Base-by-base conservation (phyloP, 2,329 filamentous ascomycete species). In the Alternaria ventricosa region DNA sequence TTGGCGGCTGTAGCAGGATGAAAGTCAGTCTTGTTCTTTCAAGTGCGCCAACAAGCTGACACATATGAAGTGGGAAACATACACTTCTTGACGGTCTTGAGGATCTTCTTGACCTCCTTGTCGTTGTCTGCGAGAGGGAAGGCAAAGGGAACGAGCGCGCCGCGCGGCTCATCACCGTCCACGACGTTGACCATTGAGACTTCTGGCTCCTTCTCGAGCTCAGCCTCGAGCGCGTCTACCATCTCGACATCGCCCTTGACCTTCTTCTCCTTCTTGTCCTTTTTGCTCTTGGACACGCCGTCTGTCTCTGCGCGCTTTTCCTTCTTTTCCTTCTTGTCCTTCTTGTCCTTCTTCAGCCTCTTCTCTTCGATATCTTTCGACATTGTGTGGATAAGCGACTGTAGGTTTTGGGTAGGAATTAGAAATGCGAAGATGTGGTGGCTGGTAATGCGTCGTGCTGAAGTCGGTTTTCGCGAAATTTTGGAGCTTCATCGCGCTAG, bases 71-170 rank as follows among this genome's bases (percentile, higher is more conserved):
- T 10, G 6, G 8, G 3, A 27, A 33, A 79, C 80, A 27, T 78
- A 85, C 87, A 87, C 77, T 89, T 88, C 82, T 88, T 87, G 43
- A 90, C 85, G 13, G 84, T 84, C 81, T 90, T 90, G 57, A 91
- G 82, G 53, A 92, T 87, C 77, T 89, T 88, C 82, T 89, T 88
- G 64, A 86, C 82, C 63, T 83, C 87, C 86, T 96, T 96, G 67
- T 93, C 59, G 49, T 79, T 92, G 68, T 94, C 90, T 27, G 91
- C 91, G 64, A 96, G 84, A 33, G 93, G 92, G 72, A 91, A 86
- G 61, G 94, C 93, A 78, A 97, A 96, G 28, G 94, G 92, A 59
- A 96, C 92, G 51, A 96, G 84, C 62, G 90, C 89, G 72, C 79
- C 81, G 63, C 74, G 71, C 60, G 65, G 80, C 46, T 81, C 81